Evolutionary conservation across 371 early-diverging fungal species (phyloP), one percentile per base, ranked within the genome.

Genomic region (Rhizopus delemar): DNA sequence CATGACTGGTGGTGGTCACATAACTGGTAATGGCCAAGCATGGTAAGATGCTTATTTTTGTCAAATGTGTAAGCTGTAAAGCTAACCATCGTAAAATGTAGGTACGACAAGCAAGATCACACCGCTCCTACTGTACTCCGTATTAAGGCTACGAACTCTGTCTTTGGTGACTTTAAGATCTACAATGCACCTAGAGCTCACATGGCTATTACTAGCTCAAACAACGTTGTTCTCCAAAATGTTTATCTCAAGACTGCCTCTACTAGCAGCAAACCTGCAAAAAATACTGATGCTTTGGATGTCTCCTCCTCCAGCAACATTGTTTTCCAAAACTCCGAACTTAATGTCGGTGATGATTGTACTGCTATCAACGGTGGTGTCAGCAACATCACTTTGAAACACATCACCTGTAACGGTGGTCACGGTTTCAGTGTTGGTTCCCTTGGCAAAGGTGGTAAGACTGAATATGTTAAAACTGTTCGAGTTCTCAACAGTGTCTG

Each of bases 401-500:
- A 60, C 29, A 48, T 70, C 22, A 55, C 58, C 39, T 73, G 74
- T 49, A 60, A 45, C 33, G 60, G 60, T 13, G 65, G 68, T 50
- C 74, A 73, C 38, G 74, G 74, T 50, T 73, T 73, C 61, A 68
- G 68, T 28, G 70, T 73, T 36, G 74, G 74, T 11, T 67, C 68
- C 15, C 63, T 73, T 13, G 74, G 74, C 52, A 68, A 70, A 53
- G 68, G 63, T n/a, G 62, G 69, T 22, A 46, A 49, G n/a, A 68
- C 68, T 11, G 71, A 65, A 15, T 54, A 45, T 3, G 71, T 73
- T 33, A 51, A 53, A 12, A 60, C 53, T 43, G 54, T 73, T 15
- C 62, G 49, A 31, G 54, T 73, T 13, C 39, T 60, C 4, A 36
- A 62, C 41, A 65, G 62, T 41, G 51, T 36, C 6, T 73, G 74